Evolutionary conservation across 352 stramenopile genomes (phyloP), one percentile per base, ranked within the genome.

Genomic region (Lagenidium sp.): DNA sequence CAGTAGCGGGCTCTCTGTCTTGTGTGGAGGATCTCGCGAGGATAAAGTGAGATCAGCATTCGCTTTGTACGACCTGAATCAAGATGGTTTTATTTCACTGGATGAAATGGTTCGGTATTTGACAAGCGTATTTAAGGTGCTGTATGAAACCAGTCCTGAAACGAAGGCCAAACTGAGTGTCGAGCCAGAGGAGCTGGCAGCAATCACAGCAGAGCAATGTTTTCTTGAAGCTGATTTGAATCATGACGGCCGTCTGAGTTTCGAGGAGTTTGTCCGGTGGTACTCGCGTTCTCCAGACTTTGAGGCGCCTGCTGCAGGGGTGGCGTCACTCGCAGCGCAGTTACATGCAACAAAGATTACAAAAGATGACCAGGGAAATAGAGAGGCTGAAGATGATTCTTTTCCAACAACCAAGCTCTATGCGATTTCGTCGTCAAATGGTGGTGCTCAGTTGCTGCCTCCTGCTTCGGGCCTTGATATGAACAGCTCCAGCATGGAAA

Each of bases 51-150:
- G 74, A 12, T 66, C 80, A 18, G 80, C 84, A n/a, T 95, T 95
- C 55, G 70, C 63, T 13, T 61, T 95, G 4, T 94, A 92, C 42
- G 81, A 94, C 53, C 52, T 91, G 8, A 90, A 95, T 48, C 71
- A 88, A 20, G 78, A 95, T 45, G 82, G 81, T 0, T 81, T 77
- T 29, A 90, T 95, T 23, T 82, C 72, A 2, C 32, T 90, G n/a
- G 77, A 89, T n/a, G 84, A 95, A 47, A 94, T 95, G 84, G 65
- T 69, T 28, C 74, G 76, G 18, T 95, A 95, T 44, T 50, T 95
- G 12, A 68, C 65, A 2, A 78, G 72, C 26, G 82, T 95, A 18
- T 96, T 95, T 36, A 89, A 87, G 44, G 74, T 95, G 12, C 46
- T 94, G 29, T 95, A 89, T 46, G 77, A 89, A 43, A 87, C 80